phyloP scores from a whole-genome alignment of 176 grass and related monocot species.

The Bonia amplexicaulis region DNA sequence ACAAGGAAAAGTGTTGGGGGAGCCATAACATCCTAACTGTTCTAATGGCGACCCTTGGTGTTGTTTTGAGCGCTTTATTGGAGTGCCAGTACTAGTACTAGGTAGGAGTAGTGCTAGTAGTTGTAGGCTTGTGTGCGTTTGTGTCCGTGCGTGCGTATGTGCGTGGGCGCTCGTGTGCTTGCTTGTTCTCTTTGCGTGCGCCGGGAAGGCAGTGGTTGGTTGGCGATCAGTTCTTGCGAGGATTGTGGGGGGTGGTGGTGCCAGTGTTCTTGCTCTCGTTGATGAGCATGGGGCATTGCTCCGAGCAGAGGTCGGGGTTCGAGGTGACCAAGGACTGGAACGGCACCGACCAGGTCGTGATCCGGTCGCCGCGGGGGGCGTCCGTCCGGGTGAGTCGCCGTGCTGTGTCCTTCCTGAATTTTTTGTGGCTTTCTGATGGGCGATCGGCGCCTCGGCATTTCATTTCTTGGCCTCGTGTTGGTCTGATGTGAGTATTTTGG shows the following conservation, averaged over 20 bases:
- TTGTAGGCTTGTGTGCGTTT: neutral
- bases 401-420: neutral
- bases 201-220: conserved; percentile 20
- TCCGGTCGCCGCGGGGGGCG: conserved; percentile 60
- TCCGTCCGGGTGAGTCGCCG: conserved; percentile 53
- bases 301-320: conserved; percentile 47
- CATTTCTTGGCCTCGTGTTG: conserved; percentile 14
- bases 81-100: neutral
- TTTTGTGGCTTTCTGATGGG: neutral
- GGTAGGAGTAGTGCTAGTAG: neutral
- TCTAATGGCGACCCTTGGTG: conserved; percentile 32
- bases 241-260: neutral
- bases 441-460: neutral
- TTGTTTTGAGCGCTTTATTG: conserved; percentile 3
- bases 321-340: conserved; percentile 65
- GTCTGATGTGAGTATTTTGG: neutral
- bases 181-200: conserved; percentile 5
- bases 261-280: neutral
- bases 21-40: conserved; percentile 32
- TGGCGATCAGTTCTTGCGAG: conserved; percentile 4
- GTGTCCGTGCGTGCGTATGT: neutral
- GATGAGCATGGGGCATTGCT: conserved; percentile 49
- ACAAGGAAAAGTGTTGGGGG: conserved; percentile 33
- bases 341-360: conserved; percentile 54
- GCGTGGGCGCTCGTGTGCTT: neutral